phyloP scores from a whole-genome alignment of 208 protist genomes.

The Crithidia bombi region DNA sequence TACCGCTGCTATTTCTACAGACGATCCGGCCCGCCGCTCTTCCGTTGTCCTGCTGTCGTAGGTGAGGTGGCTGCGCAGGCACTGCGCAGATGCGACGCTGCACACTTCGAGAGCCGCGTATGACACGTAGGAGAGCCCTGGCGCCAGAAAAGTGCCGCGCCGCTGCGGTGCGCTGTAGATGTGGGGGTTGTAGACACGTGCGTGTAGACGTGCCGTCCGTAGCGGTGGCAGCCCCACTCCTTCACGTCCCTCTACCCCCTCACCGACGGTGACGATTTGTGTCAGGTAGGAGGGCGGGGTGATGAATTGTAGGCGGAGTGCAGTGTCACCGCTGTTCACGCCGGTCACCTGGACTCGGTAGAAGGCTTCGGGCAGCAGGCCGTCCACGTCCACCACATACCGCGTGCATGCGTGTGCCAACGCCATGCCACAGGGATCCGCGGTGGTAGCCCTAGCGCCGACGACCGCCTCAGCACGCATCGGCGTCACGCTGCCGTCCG shows the following conservation, averaged over 20 bases:
- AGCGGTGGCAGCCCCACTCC: no score
- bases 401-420: neutral
- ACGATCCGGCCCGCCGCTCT: neutral
- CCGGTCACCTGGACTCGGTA: constrained; percentile 28
- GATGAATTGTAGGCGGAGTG: constrained; percentile 15
- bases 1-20: no score
- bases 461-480: neutral
- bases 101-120: constrained; percentile 10
- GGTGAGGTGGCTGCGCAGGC: constrained; percentile 1
- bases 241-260: neutral
- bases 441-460: neutral
- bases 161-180: neutral
- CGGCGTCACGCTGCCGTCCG: constrained; percentile 3
- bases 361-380: constrained; percentile 17
- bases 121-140: constrained; percentile 13
- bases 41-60: neutral
- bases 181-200: constrained; percentile 19
- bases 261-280: constrained; percentile 12
- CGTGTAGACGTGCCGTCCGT: constrained; percentile 3
- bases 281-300: constrained; percentile 16
- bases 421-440: neutral
- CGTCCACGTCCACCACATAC: constrained; percentile 15
- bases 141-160: neutral
- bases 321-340: neutral
- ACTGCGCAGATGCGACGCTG: neutral